These are phyloP conservation scores for Sutorius australiensis DNA, from an alignment of 768 basidiomycete genomes.

Conservation along the genomic window DNA sequence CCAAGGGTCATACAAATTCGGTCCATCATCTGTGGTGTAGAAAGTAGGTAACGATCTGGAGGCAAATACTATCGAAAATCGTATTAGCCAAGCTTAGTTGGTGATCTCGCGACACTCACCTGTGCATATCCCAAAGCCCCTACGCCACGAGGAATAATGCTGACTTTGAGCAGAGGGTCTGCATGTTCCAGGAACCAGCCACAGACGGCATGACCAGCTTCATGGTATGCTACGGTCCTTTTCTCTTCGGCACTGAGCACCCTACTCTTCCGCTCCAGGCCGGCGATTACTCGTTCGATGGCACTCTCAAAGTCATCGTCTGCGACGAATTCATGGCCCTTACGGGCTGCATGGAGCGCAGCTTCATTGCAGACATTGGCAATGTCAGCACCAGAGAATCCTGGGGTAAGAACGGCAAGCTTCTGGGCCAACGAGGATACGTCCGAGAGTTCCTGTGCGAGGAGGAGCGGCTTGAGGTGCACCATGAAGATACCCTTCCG, in stretches of 20 bases:
- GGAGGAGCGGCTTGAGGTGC: constrained; percentile 80
- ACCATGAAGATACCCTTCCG: constrained; percentile 92
- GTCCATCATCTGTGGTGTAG: constrained; percentile 91
- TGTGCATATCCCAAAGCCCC: constrained; percentile 97
- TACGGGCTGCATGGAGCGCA: constrained; percentile 90
- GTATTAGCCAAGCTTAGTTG: constrained; percentile 7
- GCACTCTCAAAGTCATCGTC: constrained; percentile 93
- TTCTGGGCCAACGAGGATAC: constrained; percentile 74
- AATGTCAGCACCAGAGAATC: constrained; percentile 98
- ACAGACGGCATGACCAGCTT: constrained; percentile 97
- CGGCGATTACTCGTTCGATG: constrained; percentile 97
- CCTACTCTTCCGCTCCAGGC: constrained; percentile 91
- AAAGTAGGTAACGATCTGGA: constrained; percentile 92
- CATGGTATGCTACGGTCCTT: constrained; percentile 98
- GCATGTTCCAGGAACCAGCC: constrained; percentile 99
- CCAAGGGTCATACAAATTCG: constrained; percentile 99
- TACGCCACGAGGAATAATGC: constrained; percentile 95
- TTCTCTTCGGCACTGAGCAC: constrained; percentile 95
- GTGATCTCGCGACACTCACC: constrained; percentile 39
- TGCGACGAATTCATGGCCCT: constrained; percentile 70
- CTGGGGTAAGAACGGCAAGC: constrained; percentile 93
- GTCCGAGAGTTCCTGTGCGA: constrained; percentile 51
- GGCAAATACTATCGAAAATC: constrained; percentile 69
- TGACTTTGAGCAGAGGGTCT: constrained; percentile 94
- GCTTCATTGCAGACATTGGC: constrained; percentile 99